Percentiles rank a stretch among this genome's conserved stretches.
These are phyloP conservation scores for Botryobasidium botryosum DNA, from an alignment of 768 basidiomycete genomes.

Conservation along the genomic window DNA sequence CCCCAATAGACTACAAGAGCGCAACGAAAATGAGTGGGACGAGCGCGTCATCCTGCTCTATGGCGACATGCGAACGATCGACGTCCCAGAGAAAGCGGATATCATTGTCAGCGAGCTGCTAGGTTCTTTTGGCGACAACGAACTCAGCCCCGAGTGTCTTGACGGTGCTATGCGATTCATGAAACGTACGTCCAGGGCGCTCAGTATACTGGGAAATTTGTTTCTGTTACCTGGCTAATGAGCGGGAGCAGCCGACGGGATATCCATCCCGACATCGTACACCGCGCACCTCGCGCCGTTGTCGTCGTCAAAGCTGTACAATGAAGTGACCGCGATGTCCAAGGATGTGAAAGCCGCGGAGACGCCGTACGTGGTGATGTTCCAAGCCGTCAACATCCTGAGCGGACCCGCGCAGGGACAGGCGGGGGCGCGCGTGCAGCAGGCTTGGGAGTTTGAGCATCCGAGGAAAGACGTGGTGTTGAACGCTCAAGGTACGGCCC, in stretches of 20 bases:
- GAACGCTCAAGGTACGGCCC: constrained; percentile 45
- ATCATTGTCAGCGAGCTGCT: constrained; percentile 90
- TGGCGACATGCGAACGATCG: constrained; percentile 82
- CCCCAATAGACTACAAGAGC: constrained; percentile 57
- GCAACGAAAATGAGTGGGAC: constrained; percentile 71
- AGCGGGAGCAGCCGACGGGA: constrained; percentile 50
- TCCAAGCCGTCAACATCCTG: constrained; percentile 80
- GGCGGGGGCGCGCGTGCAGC: constrained; percentile 74
- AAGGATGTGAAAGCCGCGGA: constrained; percentile 50
- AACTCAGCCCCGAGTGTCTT: constrained; percentile 92
- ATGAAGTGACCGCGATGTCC: constrained; percentile 46
- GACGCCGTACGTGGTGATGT: constrained; percentile 98
- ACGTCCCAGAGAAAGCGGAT: constrained; percentile 75
- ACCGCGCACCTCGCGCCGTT: constrained; percentile 88
- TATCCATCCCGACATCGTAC: constrained; percentile 94
- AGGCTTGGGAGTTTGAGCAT: constrained; percentile 97
- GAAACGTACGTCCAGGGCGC: constrained; percentile 38
- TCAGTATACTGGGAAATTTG: constrained; percentile 17
- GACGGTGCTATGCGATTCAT: constrained; percentile 90
- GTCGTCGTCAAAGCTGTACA: constrained; percentile 83
- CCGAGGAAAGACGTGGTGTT: constrained; percentile 66
- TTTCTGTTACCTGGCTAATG: background rate
- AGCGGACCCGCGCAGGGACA: constrained; percentile 42
- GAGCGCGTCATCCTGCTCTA: constrained; percentile 63
- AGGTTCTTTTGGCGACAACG: constrained; percentile 97